These are phyloP conservation scores for Berkeleyomyces basicola DNA, from an alignment of 2,329 filamentous ascomycete genomes.

Conservation along the genomic window DNA sequence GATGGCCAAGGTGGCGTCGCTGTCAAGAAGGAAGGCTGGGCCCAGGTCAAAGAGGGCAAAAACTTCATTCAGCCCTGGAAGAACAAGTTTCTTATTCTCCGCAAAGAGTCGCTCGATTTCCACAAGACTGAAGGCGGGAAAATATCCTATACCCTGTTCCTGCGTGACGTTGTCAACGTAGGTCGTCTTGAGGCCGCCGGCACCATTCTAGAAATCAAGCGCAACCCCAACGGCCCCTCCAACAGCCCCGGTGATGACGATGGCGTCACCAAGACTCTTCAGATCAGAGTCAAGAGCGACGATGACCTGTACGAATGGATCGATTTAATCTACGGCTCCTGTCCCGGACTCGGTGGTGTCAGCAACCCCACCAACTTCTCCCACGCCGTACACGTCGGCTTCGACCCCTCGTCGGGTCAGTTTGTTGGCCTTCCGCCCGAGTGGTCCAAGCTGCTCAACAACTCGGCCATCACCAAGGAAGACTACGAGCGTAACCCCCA, in stretches of 20 bases:
- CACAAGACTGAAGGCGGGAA: constrained; percentile 84
- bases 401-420: constrained; percentile 85
- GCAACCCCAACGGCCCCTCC: constrained; percentile 50
- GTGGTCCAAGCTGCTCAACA: constrained; percentile 93
- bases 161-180: constrained; percentile 80
- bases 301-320: constrained; percentile 99
- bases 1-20: constrained; percentile 52
- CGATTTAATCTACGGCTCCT: constrained; percentile 91
- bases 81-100: constrained; percentile 77
- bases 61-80: constrained; percentile 76
- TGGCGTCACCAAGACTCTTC: constrained; percentile 63
- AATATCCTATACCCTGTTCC: constrained; percentile 65
- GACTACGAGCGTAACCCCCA: constrained; percentile 96
- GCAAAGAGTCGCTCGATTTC: constrained; percentile 87
- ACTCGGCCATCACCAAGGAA: constrained; percentile 93
- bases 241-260: constrained; percentile 64
- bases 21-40: constrained; percentile 67
- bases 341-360: constrained; percentile 92
- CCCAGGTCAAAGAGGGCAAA: constrained; percentile 79
- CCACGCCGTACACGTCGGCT: constrained; percentile 92
- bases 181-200: constrained; percentile 80
- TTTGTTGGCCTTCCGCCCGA: constrained; percentile 89
- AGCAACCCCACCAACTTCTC: constrained; percentile 98
- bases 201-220: constrained; percentile 86
- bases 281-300: constrained; percentile 86